Percentiles rank a stretch among this genome's conserved stretches.
phyloP scores from a whole-genome alignment of 2,329 filamentous ascomycete genomes.

The Calonectria honghensis region DNA sequence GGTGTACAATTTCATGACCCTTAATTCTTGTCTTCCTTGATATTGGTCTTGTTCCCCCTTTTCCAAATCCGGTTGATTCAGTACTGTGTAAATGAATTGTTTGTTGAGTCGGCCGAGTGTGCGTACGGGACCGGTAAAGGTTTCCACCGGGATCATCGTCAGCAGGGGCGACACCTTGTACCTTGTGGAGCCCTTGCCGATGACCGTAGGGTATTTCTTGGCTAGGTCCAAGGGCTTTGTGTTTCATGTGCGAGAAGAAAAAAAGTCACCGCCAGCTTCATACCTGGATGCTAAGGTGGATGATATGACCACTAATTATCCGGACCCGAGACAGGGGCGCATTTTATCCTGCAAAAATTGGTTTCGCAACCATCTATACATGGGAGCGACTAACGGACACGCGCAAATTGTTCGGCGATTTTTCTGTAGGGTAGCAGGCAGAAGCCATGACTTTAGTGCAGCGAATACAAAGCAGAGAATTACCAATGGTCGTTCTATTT shows the following conservation, averaged over 20 bases:
- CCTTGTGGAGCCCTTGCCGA: slow-evolving; percentile 3
- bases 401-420: no score
- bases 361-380: no score
- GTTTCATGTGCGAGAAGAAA: not conserved
- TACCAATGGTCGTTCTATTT: not conserved
- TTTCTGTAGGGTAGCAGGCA: not conserved
- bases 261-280: not conserved
- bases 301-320: no score
- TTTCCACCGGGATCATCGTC: not conserved
- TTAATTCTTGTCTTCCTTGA: slow-evolving; percentile 13
- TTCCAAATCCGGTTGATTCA: not conserved
- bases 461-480: not conserved
- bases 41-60: not conserved
- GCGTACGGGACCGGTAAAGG: slow-evolving; percentile 1
- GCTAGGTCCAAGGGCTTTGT: slow-evolving; percentile 1
- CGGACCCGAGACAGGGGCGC: not conserved
- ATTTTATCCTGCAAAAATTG: no score
- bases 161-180: slow-evolving; percentile 14
- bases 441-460: not conserved
- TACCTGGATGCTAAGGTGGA: not conserved
- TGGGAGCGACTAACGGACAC: not conserved
- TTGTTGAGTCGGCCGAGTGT: slow-evolving; percentile 22
- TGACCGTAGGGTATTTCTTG: not conserved
- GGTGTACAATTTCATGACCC: slow-evolving; percentile 31
- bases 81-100: not conserved